Conservation (phyloP, 1,139 yeast genomes). For the Saccharomycopsis phalli region DNA sequence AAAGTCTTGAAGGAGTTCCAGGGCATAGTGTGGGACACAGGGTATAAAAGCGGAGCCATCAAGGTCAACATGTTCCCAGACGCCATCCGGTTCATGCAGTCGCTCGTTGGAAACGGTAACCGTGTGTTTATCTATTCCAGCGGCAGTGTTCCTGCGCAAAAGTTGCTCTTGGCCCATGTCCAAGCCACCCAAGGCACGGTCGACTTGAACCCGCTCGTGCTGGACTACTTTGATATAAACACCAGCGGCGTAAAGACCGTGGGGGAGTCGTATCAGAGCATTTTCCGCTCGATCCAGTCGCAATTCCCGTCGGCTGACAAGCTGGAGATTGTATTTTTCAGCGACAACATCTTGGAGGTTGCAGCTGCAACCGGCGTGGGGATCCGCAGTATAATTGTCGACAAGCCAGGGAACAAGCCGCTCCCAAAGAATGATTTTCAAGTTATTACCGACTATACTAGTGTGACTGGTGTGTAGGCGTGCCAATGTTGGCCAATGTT, state of each 20-base stretch:
- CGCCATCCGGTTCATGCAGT: constrained; percentile 50
- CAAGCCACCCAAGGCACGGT: constrained; percentile 26
- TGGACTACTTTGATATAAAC: constrained; percentile 76
- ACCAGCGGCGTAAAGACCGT: constrained; percentile 73
- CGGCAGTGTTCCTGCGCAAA: constrained; percentile 86
- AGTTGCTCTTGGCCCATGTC: constrained; percentile 62
- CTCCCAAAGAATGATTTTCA: constrained; percentile 26
- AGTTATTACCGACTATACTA: neutral
- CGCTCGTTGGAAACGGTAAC: constrained; percentile 20
- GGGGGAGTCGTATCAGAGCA: constrained; percentile 46
- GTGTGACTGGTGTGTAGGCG: too few species aligned
- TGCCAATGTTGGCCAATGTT: too few species aligned
- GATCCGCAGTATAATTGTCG: constrained; percentile 47
- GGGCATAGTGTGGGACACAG: constrained; percentile 75
- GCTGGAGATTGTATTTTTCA: constrained; percentile 48
- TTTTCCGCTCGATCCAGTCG: constrained; percentile 38
- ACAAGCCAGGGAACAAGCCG: constrained; percentile 69
- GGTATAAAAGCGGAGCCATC: constrained; percentile 66
- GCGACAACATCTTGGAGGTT: constrained; percentile 65
- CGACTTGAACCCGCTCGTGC: constrained; percentile 46
- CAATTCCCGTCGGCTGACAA: neutral
- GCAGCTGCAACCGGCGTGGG: constrained; percentile 68
- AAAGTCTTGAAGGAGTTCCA: constrained; percentile 70
- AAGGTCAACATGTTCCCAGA: constrained; percentile 72
- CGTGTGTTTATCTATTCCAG: constrained; percentile 74